Base-by-base conservation (phyloP, 2,329 filamentous ascomycete genomes). In the Thelonectria olida region DNA sequence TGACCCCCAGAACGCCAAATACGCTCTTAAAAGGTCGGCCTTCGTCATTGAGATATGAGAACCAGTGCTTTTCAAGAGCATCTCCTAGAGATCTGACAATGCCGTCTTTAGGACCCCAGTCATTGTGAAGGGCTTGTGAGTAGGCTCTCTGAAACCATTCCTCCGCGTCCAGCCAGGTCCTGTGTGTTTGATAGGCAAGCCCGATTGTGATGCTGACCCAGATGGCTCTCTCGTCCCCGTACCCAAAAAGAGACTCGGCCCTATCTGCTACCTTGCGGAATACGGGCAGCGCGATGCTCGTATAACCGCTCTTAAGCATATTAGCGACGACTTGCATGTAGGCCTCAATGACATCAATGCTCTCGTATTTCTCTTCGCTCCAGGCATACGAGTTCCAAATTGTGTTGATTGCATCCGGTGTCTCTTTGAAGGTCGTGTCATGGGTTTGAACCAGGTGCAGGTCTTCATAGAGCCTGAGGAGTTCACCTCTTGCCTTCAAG, bases 121-220 rank as follows among this genome's bases (percentile, higher is more conserved):
- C 20, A 20, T 6, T 44, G 10, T 7, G 4, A 19, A 47, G 19
- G n/a, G 48, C 48, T 1, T 27, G 19, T 3, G 48, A 8, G n/a
- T 15, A 47, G 13, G 55, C 48, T 7, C 55, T 7, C 4, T 36
- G n/a, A 15, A 53, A 58, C 49, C 49, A 58, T 15, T 38, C 38
- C 15, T 41, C 15, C 3, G 55, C 55, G 1, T 53, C 49, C 7
- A 23, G 17, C 49, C 48, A 58, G 3, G 28, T 41, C n/a, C 8
- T 19, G 15, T 39, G 23, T 3, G 10, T 58, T 36, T 58, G 55
- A 17, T 36, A 58, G 4, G 22, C 55, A 9, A 58, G 5, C 8
- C 48, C 55, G 7, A 53, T 58, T 3, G 39, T 41, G 6, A 58
- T 58, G 39, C 15, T 39, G 22, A 41, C 39, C 48, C 48, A 58